Percentiles rank a stretch among this genome's conserved stretches.
phyloP scores from a whole-genome alignment of 176 grass and related monocot genomes.

The Rhynchospora pubera region DNA sequence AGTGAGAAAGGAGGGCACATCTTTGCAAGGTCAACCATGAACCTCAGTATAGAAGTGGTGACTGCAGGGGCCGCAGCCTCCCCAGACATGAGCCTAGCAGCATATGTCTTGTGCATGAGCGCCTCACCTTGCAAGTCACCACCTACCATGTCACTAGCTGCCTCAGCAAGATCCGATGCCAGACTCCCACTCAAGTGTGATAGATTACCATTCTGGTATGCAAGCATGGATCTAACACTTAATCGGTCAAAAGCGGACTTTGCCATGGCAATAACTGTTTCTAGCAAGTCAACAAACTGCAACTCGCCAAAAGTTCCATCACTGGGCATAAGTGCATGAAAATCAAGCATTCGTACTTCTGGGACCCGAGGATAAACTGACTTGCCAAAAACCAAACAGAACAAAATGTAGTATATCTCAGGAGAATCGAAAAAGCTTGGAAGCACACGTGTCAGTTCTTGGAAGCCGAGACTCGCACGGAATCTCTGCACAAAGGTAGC shows the following conservation, averaged over 20 bases:
- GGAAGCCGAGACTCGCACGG: constrained; percentile 71
- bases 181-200: constrained; percentile 80
- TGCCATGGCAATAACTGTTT: constrained; percentile 80
- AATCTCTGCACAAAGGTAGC: constrained; percentile 78
- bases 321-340: constrained; percentile 88
- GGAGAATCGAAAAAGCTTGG: constrained; percentile 93
- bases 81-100: constrained; percentile 92
- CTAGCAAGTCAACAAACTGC: constrained; percentile 93
- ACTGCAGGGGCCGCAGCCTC: constrained; percentile 88
- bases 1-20: constrained; percentile 74
- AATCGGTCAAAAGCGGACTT: constrained; percentile 92
- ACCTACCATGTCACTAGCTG: constrained; percentile 43
- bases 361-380: constrained; percentile 90
- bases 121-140: constrained; percentile 97
- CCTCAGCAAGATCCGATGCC: constrained; percentile 77
- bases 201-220: constrained; percentile 79
- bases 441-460: constrained; percentile 73
- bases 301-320: constrained; percentile 95
- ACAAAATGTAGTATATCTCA: constrained; percentile 99
- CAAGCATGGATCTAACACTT: constrained; percentile 87
- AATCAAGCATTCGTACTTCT: constrained; percentile 99
- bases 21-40: constrained; percentile 96
- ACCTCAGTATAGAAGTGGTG: constrained; percentile 84
- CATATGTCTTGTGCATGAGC: constrained; percentile 97
- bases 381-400: constrained; percentile 96